Evolutionary conservation across 805 yeast genomes (phyloP), one percentile per base, ranked within the genome.

Genomic region (Pichia ethanolica): DNA sequence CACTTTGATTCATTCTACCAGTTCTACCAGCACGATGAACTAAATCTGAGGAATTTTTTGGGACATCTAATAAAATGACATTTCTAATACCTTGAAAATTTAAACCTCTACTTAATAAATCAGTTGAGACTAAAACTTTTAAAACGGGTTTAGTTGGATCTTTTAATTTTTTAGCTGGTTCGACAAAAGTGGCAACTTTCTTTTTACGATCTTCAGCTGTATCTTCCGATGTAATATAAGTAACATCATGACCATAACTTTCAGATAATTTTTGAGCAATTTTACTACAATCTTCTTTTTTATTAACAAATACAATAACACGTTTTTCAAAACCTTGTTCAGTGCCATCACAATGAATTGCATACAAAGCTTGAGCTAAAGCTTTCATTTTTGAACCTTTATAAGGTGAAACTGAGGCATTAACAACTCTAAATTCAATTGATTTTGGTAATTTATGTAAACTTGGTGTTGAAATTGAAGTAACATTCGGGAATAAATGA

Each of bases 1-100:
- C 99, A 36, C 84, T 74, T 60, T 84, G 89, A 42, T 85, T 86
- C 86, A 90, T 83, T 63, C 99, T 71, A 3, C 97, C 97, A 0
- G 97, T 91, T 68, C 99, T 78, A 1, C 99, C 99, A 1, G 88
- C 84, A 53, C 99, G 73, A 64, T 91, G 98, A 25, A 91, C 81
- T 52, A 91, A 71, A 66, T 91, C 98, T 20, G 88, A 82, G 0
- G 97, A 79, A 13, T 85, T 82, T 47, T 77, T 76, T 6, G 99
- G 99, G 42, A 89, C 79, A 61, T 91, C 97, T 70, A 83, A 84
- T 45, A 93, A 68, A 30, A 91, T 73, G 11, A 91, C 87, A 58
- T 89, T 89, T 56, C 89, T 76, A 33, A 93, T 80, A 14, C 86
- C 86, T 48, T 77, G 75, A 67, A 93, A 89, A 60, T 91, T 91